Conservation (phyloP, 768 basidiomycete species). For the Trametes coccinea region DNA sequence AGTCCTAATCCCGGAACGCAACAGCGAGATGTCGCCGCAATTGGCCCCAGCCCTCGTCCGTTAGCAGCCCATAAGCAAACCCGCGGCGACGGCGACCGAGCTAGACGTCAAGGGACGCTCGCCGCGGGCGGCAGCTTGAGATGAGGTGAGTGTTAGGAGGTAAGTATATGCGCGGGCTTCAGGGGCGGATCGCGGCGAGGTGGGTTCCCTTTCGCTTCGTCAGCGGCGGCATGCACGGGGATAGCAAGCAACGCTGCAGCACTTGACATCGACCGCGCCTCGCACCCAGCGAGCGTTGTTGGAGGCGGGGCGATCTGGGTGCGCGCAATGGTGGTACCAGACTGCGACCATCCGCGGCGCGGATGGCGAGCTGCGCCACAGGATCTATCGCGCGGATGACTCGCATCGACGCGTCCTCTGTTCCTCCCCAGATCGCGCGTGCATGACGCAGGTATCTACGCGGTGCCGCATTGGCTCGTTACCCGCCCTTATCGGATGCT, state of each 20-base stretch:
- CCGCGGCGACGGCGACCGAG: too few species aligned
- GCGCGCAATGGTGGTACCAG: background rate
- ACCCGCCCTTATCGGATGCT: background rate
- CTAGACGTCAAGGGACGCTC: too few species aligned
- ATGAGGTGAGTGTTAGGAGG: too few species aligned
- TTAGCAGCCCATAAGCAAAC: too few species aligned
- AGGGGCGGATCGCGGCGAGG: background rate
- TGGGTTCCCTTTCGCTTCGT: background rate
- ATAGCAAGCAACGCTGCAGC: background rate
- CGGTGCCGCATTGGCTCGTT: background rate
- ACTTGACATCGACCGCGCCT: background rate
- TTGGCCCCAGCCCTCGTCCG: too few species aligned
- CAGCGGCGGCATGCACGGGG: background rate
- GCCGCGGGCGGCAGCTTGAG: too few species aligned
- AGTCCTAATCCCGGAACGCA: too few species aligned
- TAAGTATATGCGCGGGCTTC: too few species aligned
- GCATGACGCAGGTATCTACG: background rate
- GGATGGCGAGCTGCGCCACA: background rate
- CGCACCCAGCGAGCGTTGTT: background rate
- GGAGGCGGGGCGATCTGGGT: background rate
- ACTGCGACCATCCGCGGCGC: background rate
- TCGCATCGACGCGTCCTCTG: background rate
- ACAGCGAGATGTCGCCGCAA: too few species aligned
- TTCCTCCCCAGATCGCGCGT: background rate
- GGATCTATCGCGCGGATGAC: background rate